phyloP scores from a whole-genome alignment of 305 asterid genomes.

The Petunia hybrid region DNA sequence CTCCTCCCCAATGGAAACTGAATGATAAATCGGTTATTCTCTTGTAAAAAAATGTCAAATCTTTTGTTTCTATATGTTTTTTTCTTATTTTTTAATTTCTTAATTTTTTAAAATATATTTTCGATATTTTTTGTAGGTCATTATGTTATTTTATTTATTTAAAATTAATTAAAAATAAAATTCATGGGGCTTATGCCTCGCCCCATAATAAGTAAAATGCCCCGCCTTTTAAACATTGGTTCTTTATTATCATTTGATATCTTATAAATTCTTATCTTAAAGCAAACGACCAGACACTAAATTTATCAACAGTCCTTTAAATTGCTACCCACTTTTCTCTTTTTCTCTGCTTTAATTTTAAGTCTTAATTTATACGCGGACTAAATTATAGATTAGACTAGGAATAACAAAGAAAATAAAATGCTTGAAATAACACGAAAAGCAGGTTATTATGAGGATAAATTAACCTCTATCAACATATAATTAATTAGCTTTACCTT shows the following conservation, averaged over 20 bases:
- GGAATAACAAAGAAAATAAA: background rate
- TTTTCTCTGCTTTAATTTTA: background rate
- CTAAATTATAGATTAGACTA: background rate
- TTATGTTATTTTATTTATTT: no score
- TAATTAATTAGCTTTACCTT: no score
- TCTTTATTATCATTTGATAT: slow-evolving; percentile 1
- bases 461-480: no score
- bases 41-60: background rate
- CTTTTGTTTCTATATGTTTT: no score
- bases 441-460: no score
- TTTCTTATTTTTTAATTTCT: no score
- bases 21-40: slow-evolving; percentile 9
- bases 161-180: no score
- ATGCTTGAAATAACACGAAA: background rate
- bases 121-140: no score
- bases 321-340: background rate
- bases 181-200: no score
- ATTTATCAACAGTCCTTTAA: background rate
- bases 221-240: background rate
- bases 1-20: background rate
- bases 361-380: background rate
- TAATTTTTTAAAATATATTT: no score
- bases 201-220: no score
- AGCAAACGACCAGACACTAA: slow-evolving; percentile 12
- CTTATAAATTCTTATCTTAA: slow-evolving; percentile 16